Conservation (phyloP, 2,329 filamentous ascomycete genomes). For the Cercospora sojina region DNA sequence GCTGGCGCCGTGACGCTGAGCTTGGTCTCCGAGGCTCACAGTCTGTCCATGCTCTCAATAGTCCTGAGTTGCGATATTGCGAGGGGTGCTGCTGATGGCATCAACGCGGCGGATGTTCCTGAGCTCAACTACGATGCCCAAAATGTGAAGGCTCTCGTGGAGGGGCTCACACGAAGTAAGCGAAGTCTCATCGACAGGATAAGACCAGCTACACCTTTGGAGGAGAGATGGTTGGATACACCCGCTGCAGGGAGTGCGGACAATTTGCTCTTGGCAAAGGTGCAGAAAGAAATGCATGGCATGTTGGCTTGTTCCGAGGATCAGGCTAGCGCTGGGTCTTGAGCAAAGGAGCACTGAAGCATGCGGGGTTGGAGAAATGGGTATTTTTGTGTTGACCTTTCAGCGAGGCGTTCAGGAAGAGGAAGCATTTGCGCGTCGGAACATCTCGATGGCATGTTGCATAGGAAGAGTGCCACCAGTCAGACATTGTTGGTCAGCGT, state of each 20-base stretch:
- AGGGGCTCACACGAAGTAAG: slow-evolving; percentile 67
- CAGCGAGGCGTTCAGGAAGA: slow-evolving; percentile 4
- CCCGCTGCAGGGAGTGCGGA: slow-evolving; percentile 43
- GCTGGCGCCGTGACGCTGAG: slow-evolving; percentile 67
- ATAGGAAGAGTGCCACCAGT: not conserved
- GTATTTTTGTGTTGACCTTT: not conserved
- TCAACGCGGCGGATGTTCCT: slow-evolving; percentile 63
- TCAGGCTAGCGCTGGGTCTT: not conserved
- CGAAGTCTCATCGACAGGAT: slow-evolving; percentile 70
- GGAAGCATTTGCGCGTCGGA: not conserved
- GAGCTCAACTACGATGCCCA: slow-evolving; percentile 72
- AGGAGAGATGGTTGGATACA: slow-evolving; percentile 59
- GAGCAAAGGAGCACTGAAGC: not conserved
- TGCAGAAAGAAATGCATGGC: slow-evolving; percentile 66
- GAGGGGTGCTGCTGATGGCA: slow-evolving; percentile 61
- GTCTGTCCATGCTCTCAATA: slow-evolving; percentile 70
- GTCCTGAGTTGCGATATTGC: slow-evolving; percentile 67
- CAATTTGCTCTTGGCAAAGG: slow-evolving; percentile 72
- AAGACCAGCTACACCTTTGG: slow-evolving; percentile 69
- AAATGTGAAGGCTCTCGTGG: slow-evolving; percentile 74
- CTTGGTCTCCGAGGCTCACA: slow-evolving; percentile 74
- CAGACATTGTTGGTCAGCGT: not conserved
- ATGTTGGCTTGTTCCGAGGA: slow-evolving; percentile 45
- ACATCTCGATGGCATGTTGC: not conserved
- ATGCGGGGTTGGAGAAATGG: not conserved